Evolutionary conservation across 441 rosid genomes (phyloP).

Genomic region (Isatis lusitanica): DNA sequence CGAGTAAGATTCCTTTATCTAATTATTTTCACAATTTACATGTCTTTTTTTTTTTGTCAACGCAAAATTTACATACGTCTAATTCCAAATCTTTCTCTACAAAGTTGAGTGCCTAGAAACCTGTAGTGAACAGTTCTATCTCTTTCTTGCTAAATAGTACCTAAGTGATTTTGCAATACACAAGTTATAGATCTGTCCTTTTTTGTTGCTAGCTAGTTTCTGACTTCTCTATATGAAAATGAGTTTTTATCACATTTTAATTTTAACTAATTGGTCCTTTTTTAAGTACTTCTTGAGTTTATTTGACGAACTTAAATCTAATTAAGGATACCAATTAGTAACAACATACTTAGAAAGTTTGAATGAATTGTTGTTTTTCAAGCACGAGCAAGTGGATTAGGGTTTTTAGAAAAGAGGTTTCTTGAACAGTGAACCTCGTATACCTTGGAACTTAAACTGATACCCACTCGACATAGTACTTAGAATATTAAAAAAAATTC

Average conservation of each 20-base stretch:
- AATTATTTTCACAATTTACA: background rate
- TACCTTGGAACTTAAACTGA: conserved; percentile 33
- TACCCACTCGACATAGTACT: conserved; percentile 9
- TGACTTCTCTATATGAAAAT: background rate
- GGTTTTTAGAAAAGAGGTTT: conserved; percentile 31
- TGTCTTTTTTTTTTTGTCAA: too few relatives aligned
- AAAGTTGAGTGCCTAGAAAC: background rate
- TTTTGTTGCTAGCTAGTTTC: background rate
- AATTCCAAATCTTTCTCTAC: background rate
- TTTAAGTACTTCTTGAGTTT: background rate
- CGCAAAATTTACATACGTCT: background rate
- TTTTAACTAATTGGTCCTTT: background rate
- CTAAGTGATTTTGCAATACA: conserved; percentile 25
- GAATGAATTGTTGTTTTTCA: conserved; percentile 10
- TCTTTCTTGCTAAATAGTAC: conserved; percentile 27
- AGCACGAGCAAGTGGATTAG: conserved; percentile 40
- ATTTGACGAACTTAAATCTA: background rate
- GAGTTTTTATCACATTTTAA: background rate
- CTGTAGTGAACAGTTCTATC: conserved; percentile 11
- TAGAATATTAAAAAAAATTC: background rate
- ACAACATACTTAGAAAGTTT: background rate
- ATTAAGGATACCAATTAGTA: background rate
- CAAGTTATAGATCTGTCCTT: conserved; percentile 17
- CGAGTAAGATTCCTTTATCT: conserved; percentile 38
- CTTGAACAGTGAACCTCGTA: conserved; percentile 36